Evolutionary conservation across 2,329 filamentous ascomycete species (phyloP), one percentile per base, ranked within the genome.

Genomic region (Diaporthe amygdali): DNA sequence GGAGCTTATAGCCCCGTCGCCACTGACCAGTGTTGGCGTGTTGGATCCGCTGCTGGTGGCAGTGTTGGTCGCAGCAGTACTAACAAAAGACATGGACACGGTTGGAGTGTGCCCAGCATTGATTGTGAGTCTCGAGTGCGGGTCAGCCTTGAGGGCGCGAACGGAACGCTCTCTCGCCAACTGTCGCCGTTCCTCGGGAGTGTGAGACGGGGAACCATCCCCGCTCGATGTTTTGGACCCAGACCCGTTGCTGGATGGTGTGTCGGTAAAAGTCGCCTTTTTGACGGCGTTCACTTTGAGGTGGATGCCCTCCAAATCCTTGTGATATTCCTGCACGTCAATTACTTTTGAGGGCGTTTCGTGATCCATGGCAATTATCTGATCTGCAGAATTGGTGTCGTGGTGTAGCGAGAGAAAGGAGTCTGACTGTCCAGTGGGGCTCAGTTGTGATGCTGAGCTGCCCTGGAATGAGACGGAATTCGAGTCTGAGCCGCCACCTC

Each of bases 101-200:
- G 85, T 90, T 8, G 89, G 89, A 2, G 89, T 91, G 78, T 91
- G 89, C 1, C 89, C 89, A 25, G 89, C 89, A 77, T 91, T 86
- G 85, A 91, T 88, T 0, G 85, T 90, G 49, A 90, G 84, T 54
- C 89, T 84, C 61, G 81, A 82, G 52, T 83, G 82, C 75, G 87
- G 88, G 7, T 84, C 82, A 9, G 85, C 85, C 30, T 81, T 82
- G 44, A 89, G 80, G 5, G 83, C 67, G 2, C 44, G 54, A 12
- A 59, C 56, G 25, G 55, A 59, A 30, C 68, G 54, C 34, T 70
- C 55, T 25, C 71, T 64, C 30, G 71, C 71, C 44, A 55, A 25
- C 12, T 70, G 55, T 39, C 41, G 66, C 4, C 39, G 39, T 47
- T 66, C 55, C 20, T 73, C 71, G 12, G 56, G 47, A 5, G 17